Base-by-base conservation (phyloP, 2,329 filamentous ascomycete genomes). In the Fusarium foetens region DNA sequence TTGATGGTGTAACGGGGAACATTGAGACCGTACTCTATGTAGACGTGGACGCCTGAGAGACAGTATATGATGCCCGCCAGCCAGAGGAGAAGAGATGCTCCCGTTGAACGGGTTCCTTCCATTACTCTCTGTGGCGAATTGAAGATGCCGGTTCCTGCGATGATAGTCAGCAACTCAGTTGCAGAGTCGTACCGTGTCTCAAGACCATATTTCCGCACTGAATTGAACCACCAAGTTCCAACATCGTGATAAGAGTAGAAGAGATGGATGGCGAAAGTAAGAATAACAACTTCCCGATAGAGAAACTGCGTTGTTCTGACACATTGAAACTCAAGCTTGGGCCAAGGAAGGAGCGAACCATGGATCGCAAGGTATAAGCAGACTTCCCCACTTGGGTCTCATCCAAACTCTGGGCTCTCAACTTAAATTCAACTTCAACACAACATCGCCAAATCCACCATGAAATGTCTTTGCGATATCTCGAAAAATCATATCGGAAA, bases 21-120 rank as follows among this genome's bases (percentile, higher is more conserved):
- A 35, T 83, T 84, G 23, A 86, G 79, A 5, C 85, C 84, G 52
- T 85, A 84, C 66, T 86, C 85, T 17, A 86, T 79, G 60, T 82
- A 82, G 13, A 82, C 81, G 33, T 82, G 81, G 16, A 78, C 72
- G 3, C 82, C 78, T 16, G 79, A 70, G 54, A 82, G 70, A 61
- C 81, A 79, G 62, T 84, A 83, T 23, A 84, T 65, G 38, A 79
- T 78, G 13, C 82, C 83, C 8, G 78, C 78, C 19, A 82, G 64
- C 83, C 83, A 85, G 31, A 85, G 76, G 14, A 85, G 78, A 14
- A 85, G 74, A 8, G 82, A 75, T 17, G 78, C 74, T 6, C 79
- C 80, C 1, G 79, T 77, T 38, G 79, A 82, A 27, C 67, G 58
- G 19, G 80, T 81, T 14, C 79, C 80, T 17, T 72, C 52, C 71